Base-by-base conservation (phyloP, 306 rosid genomes). In the Hippophae gyantsensis region DNA sequence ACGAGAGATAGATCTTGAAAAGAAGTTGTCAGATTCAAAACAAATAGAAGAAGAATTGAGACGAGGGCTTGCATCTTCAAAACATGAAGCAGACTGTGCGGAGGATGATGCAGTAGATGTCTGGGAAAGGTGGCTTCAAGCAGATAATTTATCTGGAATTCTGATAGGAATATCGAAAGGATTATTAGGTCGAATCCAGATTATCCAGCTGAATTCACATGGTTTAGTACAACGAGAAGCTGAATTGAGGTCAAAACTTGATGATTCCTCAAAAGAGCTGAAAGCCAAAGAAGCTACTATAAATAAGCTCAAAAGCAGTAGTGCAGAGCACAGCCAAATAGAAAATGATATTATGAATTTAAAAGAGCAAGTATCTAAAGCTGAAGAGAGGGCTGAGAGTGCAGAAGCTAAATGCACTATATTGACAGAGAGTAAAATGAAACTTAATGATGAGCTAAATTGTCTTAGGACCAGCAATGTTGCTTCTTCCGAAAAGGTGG, bases 1-100 rank as follows among this genome's bases (percentile, higher is more conserved):
- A 25, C 80, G 79, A 68, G 97, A 86, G 63, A 75, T 89, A 65
- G 95, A 89, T 65, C 88, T 86, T 60, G 94, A 86, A 73, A 84
- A 82, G 78, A 82, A 67, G 62, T 14, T 82, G 47, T 52, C 72
- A 13, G 83, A 82, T 52, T 74, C 82, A 6, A 79, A 70, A 67
- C 77, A 76, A 52, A 61, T 68, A 61, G 81, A 82, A 60, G 90
- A 77, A 56, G 74, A 73, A 45, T 66, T 84, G 62, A 78, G 60
- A 56, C 67, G 62, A 64, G 67, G 79, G 66, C 42, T 78, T 23
- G 52, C 42, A 45, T 75, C 83, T 53, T 69, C 79, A 52, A 85
- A 82, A 55, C 70, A 74, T 72, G 82, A 77, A 70, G 56, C 70
- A 58, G 66, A 74, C 67, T 59, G 53, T 68, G 48, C 69, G 64